These are phyloP conservation scores for Fimicolochytrium jonesii DNA, from an alignment of 192 early-diverging fungal genomes.

Conservation along the genomic window DNA sequence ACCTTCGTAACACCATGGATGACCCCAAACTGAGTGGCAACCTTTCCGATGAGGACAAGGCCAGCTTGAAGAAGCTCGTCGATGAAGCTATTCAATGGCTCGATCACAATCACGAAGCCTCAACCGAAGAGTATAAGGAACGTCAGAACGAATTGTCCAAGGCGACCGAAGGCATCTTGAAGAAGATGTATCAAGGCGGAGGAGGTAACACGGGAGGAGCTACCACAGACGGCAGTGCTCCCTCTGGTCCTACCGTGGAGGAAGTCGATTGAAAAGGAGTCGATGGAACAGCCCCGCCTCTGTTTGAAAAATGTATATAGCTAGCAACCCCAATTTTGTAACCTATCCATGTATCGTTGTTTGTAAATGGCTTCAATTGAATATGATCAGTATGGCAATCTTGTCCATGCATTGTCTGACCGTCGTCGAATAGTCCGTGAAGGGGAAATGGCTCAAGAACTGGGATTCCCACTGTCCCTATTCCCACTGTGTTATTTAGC, in stretches of 20 bases:
- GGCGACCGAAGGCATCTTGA: conserved; percentile 96
- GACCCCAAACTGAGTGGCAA: conserved; percentile 81
- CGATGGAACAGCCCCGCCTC: too few species aligned
- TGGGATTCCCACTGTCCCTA: too few species aligned
- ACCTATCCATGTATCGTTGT: too few species aligned
- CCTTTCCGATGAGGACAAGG: conserved; percentile 84
- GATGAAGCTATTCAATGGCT: conserved; percentile 95
- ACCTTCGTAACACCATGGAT: conserved; percentile 86
- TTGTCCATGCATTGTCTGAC: too few species aligned
- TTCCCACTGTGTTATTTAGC: too few species aligned
- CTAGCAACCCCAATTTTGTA: too few species aligned
- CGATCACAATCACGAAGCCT: conserved; percentile 88
- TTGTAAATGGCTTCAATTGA: too few species aligned
- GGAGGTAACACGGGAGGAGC: conserved; percentile 55
- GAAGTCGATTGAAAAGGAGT: conserved; percentile 61
- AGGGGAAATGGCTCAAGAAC: too few species aligned
- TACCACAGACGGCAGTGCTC: conserved; percentile 42
- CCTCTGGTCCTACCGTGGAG: conserved; percentile 56
- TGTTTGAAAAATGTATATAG: too few species aligned
- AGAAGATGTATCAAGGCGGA: conserved; percentile 80
- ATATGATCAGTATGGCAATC: too few species aligned
- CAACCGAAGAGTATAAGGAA: conserved; percentile 96
- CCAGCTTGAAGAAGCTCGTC: conserved; percentile 74
- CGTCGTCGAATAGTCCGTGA: too few species aligned
- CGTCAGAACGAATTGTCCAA: conserved; percentile 93